Percentiles rank a stretch among this genome's conserved stretches.
These are phyloP conservation scores for Cymodocea nodosa DNA, from an alignment of 116 monocot species.

Conservation along the genomic window DNA sequence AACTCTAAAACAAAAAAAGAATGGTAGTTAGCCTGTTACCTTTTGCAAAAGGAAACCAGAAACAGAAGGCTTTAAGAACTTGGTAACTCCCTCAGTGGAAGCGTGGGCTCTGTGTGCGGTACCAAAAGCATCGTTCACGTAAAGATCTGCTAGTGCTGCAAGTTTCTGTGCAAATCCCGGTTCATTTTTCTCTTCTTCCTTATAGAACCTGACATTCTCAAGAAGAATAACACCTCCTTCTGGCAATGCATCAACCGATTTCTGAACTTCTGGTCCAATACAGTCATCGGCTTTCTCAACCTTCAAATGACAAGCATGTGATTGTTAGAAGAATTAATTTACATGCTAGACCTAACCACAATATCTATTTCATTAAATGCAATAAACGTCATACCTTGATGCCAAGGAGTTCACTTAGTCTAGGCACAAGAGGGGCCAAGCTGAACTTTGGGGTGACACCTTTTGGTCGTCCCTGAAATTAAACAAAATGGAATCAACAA, in stretches of 20 bases:
- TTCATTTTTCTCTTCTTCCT: conserved; percentile 98
- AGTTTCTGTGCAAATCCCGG: conserved; percentile 93
- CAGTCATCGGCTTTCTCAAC: conserved; percentile 85
- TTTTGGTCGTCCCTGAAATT: conserved; percentile 80
- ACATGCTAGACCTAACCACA: background rate
- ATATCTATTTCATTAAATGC: background rate
- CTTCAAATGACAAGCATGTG: conserved; percentile 17
- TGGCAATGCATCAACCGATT: conserved; percentile 48
- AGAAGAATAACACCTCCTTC: conserved; percentile 91
- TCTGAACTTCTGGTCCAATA: conserved; percentile 78
- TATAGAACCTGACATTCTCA: conserved; percentile 93
- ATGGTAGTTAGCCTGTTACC: conserved; percentile 19
- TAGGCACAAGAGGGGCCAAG: conserved; percentile 84
- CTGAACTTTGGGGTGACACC: conserved; percentile 94
- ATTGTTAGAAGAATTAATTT: background rate
- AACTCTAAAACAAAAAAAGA: no score
- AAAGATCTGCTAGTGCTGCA: conserved; percentile 84
- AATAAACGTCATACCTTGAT: conserved; percentile 34
- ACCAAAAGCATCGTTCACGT: conserved; percentile 98
- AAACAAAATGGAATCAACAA: background rate
- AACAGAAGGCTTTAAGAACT: conserved; percentile 87
- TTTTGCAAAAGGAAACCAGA: conserved; percentile 97
- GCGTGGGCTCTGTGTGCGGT: conserved; percentile 97
- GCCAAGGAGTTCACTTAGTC: conserved; percentile 86
- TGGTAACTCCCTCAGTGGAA: conserved; percentile 93